Percentiles rank a stretch among this genome's conserved stretches.
These are phyloP conservation scores for Celoporthe dispersa DNA, from an alignment of 2,329 filamentous ascomycete species.

Conservation along the genomic window DNA sequence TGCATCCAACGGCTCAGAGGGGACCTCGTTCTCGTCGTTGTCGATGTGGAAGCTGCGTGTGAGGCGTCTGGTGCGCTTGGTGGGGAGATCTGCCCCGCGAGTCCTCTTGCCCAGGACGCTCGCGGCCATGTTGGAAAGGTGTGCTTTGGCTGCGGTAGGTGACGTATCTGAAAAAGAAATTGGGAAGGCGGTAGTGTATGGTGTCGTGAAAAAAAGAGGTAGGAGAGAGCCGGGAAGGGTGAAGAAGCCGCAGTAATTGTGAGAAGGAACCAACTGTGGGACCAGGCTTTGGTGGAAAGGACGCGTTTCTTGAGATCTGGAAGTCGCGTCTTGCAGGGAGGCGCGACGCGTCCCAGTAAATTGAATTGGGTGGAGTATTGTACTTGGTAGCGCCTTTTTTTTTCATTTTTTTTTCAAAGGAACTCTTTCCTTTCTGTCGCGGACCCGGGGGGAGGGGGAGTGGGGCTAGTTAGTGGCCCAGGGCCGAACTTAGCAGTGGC, in stretches of 20 bases:
- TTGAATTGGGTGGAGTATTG: background rate
- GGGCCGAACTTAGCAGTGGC: background rate
- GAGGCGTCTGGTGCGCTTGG: constrained; percentile 53
- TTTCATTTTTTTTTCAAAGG: background rate
- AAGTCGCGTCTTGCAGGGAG: background rate
- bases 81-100: constrained; percentile 37
- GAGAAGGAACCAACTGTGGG: constrained; percentile 4
- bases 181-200: constrained; percentile 16
- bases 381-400: background rate
- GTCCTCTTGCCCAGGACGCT: constrained; percentile 40
- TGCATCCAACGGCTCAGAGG: constrained; percentile 51
- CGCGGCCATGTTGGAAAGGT: constrained; percentile 32
- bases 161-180: background rate
- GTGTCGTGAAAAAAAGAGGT: background rate
- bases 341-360: constrained; percentile 15
- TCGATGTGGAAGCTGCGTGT: constrained; percentile 46
- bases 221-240: constrained; percentile 8
- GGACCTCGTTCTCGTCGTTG: constrained; percentile 72
- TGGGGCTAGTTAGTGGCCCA: background rate
- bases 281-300: background rate
- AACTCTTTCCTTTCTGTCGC: too few relatives aligned
- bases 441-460: too few relatives aligned
- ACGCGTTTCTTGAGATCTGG: background rate
- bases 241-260: background rate
- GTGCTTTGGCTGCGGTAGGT: constrained; percentile 11